phyloP scores from a whole-genome alignment of 148 eudicot genomes.

The Drosera capensis region DNA sequence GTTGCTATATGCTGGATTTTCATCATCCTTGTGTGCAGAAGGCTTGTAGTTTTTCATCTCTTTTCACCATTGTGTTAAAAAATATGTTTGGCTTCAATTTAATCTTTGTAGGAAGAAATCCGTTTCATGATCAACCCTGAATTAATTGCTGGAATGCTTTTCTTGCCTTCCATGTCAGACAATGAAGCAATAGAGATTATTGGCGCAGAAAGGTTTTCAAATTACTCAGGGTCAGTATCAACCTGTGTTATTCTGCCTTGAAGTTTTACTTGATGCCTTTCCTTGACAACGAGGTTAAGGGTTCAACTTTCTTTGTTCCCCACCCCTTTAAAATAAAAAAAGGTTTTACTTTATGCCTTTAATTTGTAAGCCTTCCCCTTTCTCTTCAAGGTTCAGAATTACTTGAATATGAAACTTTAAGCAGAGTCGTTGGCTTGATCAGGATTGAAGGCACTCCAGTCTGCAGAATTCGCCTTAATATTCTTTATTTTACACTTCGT shows the following conservation, averaged over 20 bases:
- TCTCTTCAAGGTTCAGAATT: too few species aligned
- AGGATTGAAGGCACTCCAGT: too few species aligned
- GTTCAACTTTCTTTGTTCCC: too few species aligned
- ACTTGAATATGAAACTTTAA: too few species aligned
- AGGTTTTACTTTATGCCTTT: too few species aligned
- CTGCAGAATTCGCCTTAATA: too few species aligned
- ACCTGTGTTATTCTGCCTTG: not conserved
- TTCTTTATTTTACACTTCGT: too few species aligned
- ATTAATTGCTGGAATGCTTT: slow-evolving; percentile 85
- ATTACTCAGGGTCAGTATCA: slow-evolving; percentile 64
- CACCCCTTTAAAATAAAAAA: too few species aligned
- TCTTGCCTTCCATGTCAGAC: slow-evolving; percentile 88
- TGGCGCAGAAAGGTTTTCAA: slow-evolving; percentile 80
- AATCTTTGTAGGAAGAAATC: slow-evolving; percentile 65
- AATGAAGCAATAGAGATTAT: slow-evolving; percentile 90
- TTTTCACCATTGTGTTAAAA: slow-evolving; percentile 2
- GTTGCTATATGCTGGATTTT: too few species aligned
- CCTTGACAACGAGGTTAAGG: too few species aligned
- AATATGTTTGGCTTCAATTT: not conserved
- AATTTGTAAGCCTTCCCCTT: too few species aligned
- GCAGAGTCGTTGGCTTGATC: too few species aligned
- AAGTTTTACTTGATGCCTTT: not conserved
- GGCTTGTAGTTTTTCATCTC: not conserved
- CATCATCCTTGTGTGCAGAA: not conserved
- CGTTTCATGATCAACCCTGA: slow-evolving; percentile 99